Evolutionary conservation across 1,139 yeast genomes (phyloP), one percentile per base, ranked within the genome.

Genomic region (Komagataea norvegica): DNA sequence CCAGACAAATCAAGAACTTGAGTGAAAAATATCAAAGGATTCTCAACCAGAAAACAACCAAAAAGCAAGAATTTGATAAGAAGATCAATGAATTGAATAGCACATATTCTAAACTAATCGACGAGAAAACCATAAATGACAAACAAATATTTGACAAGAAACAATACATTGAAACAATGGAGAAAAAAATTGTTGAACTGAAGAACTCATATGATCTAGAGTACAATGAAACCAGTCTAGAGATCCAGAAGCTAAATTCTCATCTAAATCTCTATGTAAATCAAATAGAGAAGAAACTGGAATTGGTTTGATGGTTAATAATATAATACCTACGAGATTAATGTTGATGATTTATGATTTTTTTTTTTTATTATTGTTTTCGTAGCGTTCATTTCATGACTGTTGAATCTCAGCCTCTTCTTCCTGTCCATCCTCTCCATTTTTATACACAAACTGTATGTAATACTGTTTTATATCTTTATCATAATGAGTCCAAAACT

Each of bases 401-500:
- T 10, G 23, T 13, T 13, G n/a, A 14, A 10, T 11, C 24, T 22
- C 27, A 13, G 10, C 14, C 16, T 10, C 7, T 3, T 22, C 22
- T 10, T 14, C 18, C 10, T 23, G 22, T 11, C 23, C 15, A 5
- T 29, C 16, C 24, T 26, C 35, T 6, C 13, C 26, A 19, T 42
- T 38, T 25, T 70, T 65, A 54, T 70, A 84, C 46, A 84, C 61
- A 33, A 86, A 61, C 57, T 87, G 96, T 17, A 87, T 49, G 50
- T 75, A 81, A 51, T 71, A 85, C 49, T 78, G 84, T 48, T 74
- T 74, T 3, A 79, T 67, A 54, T 84, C 94, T 21, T 54, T 59
- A 58, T 84, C 91, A 73, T 80, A 86, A 55, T 68, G 68, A 60
- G 81, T 76, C 88, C 91, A 83, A 40, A 74, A 72, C 35, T 62